A percentile compares a stretch with the other conserved stretches of the same genome.
Evolutionary conservation across 306 rosid species (phyloP).

Genomic region (Quercus cerris): DNA sequence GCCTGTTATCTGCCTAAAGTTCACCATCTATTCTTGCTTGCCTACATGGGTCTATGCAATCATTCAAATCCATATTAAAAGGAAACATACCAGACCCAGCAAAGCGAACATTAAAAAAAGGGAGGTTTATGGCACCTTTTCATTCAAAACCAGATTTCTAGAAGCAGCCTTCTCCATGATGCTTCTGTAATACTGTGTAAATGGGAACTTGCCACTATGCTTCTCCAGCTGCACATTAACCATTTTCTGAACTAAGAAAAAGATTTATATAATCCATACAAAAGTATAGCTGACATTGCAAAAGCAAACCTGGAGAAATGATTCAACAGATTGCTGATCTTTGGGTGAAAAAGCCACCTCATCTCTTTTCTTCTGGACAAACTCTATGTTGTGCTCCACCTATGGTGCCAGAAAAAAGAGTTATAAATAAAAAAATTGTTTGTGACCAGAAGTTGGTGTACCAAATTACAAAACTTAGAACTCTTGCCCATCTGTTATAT

Average conservation of each 20-base stretch:
- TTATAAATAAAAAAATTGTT: neutral
- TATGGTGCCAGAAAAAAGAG: conserved; percentile 22
- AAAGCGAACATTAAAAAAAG: neutral
- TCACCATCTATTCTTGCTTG: neutral
- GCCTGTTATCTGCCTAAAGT: neutral
- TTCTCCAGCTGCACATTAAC: conserved; percentile 61
- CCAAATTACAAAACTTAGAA: neutral
- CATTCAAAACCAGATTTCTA: conserved; percentile 43
- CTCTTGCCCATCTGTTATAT: neutral
- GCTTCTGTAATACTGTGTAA: conserved; percentile 78
- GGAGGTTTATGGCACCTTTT: conserved; percentile 51
- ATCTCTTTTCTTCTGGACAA: conserved; percentile 75
- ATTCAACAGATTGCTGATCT: conserved; percentile 68
- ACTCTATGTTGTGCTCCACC: conserved; percentile 81
- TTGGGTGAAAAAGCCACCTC: conserved; percentile 80
- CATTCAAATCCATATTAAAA: neutral
- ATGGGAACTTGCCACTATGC: conserved; percentile 47
- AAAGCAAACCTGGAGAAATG: conserved; percentile 76
- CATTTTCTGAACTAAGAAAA: neutral
- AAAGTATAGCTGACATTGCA: neutral
- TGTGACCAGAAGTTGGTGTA: neutral
- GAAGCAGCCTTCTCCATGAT: conserved; percentile 67
- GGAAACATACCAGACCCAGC: neutral
- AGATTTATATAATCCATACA: neutral
- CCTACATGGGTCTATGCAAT: neutral